Conservation (phyloP, 129 eudicot species). For the Artemisia tridentata region DNA sequence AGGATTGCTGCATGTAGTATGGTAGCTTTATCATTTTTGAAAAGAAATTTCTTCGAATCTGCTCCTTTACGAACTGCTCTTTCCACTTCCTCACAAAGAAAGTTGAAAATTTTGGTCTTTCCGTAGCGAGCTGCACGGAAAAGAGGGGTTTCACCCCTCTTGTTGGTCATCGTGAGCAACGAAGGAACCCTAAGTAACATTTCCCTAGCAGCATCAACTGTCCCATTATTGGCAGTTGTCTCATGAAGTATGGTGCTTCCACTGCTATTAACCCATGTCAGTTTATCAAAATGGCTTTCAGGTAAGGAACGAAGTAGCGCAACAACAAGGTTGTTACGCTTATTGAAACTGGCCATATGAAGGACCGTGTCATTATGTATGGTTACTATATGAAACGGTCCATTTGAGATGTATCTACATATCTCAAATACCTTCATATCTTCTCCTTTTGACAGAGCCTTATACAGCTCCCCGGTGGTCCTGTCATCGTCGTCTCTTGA, state of each 20-base stretch:
- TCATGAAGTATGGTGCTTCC: constrained; percentile 40
- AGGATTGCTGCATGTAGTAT: constrained; percentile 29
- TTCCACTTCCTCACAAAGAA: constrained; percentile 12
- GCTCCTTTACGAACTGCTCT: constrained; percentile 13
- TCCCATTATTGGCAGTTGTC: constrained; percentile 18
- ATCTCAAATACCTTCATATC: constrained; percentile 16
- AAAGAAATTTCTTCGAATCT: not conserved
- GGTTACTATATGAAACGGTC: constrained; percentile 31
- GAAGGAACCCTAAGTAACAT: constrained; percentile 25
- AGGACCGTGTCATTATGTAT: constrained; percentile 31
- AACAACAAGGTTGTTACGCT: constrained; percentile 4
- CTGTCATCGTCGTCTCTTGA: not conserved
- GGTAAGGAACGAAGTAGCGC: not conserved
- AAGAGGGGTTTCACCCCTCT: constrained; percentile 28
- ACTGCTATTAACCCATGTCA: not conserved
- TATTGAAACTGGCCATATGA: constrained; percentile 40
- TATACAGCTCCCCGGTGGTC: not conserved
- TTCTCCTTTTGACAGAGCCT: constrained; percentile 14
- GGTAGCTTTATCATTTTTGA: constrained; percentile 25
- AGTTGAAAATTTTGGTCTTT: constrained; percentile 19
- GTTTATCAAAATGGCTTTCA: not conserved
- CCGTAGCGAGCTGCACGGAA: constrained; percentile 34
- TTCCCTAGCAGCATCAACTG: constrained; percentile 13
- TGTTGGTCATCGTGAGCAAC: constrained; percentile 21
- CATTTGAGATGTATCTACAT: constrained; percentile 14